Conservation (phyloP, 352 stramenopile genomes). For the Elongisporangium undulatum region DNA sequence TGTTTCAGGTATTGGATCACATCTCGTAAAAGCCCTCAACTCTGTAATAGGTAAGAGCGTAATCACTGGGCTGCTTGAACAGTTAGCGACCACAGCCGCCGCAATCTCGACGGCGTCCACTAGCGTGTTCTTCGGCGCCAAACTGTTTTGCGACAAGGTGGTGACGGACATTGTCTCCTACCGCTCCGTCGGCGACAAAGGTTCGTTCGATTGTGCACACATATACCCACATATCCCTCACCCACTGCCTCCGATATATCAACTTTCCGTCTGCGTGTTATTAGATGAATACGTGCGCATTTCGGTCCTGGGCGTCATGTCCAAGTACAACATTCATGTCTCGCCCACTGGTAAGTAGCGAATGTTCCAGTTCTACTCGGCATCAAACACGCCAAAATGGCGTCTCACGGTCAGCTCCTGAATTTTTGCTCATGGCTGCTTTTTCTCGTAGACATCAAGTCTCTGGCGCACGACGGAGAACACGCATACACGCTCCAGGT, state of each 20-base stretch:
- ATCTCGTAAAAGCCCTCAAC: too few species aligned
- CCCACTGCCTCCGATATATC: neutral
- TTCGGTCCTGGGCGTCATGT: slow-evolving; percentile 32
- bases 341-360: slow-evolving; percentile 31
- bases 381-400: neutral
- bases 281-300: slow-evolving; percentile 60
- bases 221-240: too few species aligned
- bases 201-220: slow-evolving; percentile 6
- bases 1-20: slow-evolving; percentile 33
- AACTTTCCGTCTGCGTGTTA: neutral
- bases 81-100: slow-evolving; percentile 44
- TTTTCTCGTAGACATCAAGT: slow-evolving; percentile 39
- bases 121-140: slow-evolving; percentile 67
- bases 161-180: slow-evolving; percentile 71
- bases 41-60: too few species aligned
- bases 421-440: slow-evolving; percentile 6
- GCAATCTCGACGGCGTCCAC: slow-evolving; percentile 63
- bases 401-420: neutral
- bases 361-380: neutral
- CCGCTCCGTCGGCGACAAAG: slow-evolving; percentile 51
- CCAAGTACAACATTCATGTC: slow-evolving; percentile 44
- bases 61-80: too few species aligned
- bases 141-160: slow-evolving; percentile 61
- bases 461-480: slow-evolving; percentile 44
- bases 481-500: slow-evolving; percentile 63